phyloP scores from a whole-genome alignment of 257 asterid genomes.

The Scutellaria minor region DNA sequence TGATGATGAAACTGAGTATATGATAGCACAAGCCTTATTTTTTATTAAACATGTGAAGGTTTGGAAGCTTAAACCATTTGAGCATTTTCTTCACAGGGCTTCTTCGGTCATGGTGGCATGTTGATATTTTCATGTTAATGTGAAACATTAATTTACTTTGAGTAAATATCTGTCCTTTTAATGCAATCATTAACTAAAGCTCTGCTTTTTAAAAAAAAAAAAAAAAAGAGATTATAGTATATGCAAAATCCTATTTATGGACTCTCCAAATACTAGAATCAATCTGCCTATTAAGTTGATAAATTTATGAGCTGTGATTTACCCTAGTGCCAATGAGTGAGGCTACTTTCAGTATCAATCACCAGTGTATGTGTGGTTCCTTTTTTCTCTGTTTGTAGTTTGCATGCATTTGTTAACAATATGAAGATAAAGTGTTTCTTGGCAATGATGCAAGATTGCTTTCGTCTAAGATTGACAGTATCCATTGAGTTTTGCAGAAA shows the following conservation, averaged over 20 bases:
- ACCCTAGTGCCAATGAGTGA: background rate
- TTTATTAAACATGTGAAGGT: background rate
- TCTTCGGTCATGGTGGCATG: slow-evolving; percentile 5
- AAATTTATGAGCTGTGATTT: slow-evolving; percentile 16
- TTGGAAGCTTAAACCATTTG: slow-evolving; percentile 21
- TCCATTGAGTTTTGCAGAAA: slow-evolving; percentile 14
- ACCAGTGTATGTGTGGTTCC: background rate
- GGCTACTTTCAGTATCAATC: slow-evolving; percentile 25
- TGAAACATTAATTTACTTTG: background rate
- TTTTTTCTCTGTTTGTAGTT: background rate
- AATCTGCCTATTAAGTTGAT: slow-evolving; percentile 8
- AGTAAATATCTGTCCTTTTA: background rate
- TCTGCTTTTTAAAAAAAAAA: background rate
- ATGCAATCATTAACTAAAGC: background rate
- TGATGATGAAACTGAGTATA: background rate
- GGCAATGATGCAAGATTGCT: background rate
- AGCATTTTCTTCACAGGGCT: slow-evolving; percentile 1
- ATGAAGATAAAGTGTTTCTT: background rate
- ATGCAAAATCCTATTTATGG: slow-evolving; percentile 1
- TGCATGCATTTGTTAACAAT: slow-evolving; percentile 1
- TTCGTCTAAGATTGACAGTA: slow-evolving; percentile 28
- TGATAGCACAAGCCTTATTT: background rate
- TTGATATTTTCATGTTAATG: slow-evolving; percentile 11
- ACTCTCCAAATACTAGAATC: slow-evolving; percentile 13
- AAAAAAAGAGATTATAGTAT: slow-evolving; percentile 1